Evolutionary conservation across 306 rosid genomes (phyloP).

Genomic region (Fagus sylvatica): DNA sequence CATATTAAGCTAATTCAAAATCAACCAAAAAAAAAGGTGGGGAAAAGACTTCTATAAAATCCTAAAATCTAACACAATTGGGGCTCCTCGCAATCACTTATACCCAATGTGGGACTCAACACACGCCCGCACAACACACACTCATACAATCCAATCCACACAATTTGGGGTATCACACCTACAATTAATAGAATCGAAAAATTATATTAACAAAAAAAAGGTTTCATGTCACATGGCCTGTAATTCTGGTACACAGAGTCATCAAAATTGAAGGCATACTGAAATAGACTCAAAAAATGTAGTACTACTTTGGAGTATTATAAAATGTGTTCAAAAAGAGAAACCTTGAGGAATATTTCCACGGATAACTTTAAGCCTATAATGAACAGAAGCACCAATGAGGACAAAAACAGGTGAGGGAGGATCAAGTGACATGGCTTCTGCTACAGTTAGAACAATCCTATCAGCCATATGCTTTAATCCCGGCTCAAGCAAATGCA

Average conservation of each 20-base stretch:
- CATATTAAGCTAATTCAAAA: not conserved
- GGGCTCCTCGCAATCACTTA: no score
- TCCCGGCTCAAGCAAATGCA: conserved; percentile 74
- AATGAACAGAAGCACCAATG: conserved; percentile 68
- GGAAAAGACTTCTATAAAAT: not conserved
- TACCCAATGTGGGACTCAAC: no score
- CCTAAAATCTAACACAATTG: not conserved
- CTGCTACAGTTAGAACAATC: conserved; percentile 90
- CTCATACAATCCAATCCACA: no score
- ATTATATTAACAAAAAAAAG: not conserved
- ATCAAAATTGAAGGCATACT: conserved; percentile 24
- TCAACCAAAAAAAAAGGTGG: not conserved
- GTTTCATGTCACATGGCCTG: conserved; percentile 3
- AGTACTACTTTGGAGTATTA: conserved; percentile 9
- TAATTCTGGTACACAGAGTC: conserved; percentile 6
- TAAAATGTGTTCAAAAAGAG: conserved; percentile 17
- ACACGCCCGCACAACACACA: no score
- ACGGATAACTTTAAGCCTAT: conserved; percentile 74
- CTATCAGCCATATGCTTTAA: conserved; percentile 61
- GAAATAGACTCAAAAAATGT: not conserved
- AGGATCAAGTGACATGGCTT: conserved; percentile 91
- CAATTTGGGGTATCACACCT: no score
- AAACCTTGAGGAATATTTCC: conserved; percentile 83
- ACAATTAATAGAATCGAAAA: not conserved
- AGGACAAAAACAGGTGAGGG: conserved; percentile 91